Conservation (phyloP, 2,329 filamentous ascomycete genomes). For the Xylaria sp. region DNA sequence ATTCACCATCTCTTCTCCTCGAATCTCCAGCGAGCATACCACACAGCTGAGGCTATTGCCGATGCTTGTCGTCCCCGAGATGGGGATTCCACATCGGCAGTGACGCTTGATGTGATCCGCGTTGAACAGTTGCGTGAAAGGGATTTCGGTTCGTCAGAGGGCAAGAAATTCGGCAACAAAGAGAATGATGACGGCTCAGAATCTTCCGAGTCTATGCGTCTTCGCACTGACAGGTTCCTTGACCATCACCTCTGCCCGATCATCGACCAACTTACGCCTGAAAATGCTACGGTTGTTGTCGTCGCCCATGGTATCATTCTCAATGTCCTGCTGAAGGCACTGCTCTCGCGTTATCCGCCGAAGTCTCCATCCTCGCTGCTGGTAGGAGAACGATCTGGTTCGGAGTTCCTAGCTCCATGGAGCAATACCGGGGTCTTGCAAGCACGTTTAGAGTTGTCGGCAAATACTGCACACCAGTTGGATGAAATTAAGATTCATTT, state of each 20-base stretch:
- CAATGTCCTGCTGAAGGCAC: slow-evolving; percentile 66
- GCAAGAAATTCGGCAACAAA: slow-evolving; percentile 57
- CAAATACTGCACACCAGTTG: neutral
- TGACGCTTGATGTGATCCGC: slow-evolving; percentile 45
- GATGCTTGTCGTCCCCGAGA: slow-evolving; percentile 53
- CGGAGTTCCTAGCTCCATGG: slow-evolving; percentile 49
- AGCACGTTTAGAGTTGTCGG: slow-evolving; percentile 25
- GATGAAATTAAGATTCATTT: slow-evolving; percentile 42
- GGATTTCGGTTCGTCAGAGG: slow-evolving; percentile 75
- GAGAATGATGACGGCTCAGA: slow-evolving; percentile 62
- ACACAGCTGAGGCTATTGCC: slow-evolving; percentile 71
- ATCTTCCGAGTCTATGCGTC: slow-evolving; percentile 68
- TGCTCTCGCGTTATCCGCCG: slow-evolving; percentile 60
- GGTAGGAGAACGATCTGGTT: neutral
- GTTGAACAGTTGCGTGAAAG: slow-evolving; percentile 68
- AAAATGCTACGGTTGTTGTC: slow-evolving; percentile 60
- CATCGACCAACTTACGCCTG: slow-evolving; percentile 43
- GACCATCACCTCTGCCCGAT: slow-evolving; percentile 66
- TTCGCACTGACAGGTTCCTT: slow-evolving; percentile 70
- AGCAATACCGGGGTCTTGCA: slow-evolving; percentile 54
- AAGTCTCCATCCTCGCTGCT: slow-evolving; percentile 8
- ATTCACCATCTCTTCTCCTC: slow-evolving; percentile 40
- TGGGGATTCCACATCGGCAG: neutral
- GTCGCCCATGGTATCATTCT: slow-evolving; percentile 87
- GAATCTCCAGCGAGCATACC: slow-evolving; percentile 53